Evolutionary conservation across 176 grass and related monocot species (phyloP).

Genomic region (Carex parvula): DNA sequence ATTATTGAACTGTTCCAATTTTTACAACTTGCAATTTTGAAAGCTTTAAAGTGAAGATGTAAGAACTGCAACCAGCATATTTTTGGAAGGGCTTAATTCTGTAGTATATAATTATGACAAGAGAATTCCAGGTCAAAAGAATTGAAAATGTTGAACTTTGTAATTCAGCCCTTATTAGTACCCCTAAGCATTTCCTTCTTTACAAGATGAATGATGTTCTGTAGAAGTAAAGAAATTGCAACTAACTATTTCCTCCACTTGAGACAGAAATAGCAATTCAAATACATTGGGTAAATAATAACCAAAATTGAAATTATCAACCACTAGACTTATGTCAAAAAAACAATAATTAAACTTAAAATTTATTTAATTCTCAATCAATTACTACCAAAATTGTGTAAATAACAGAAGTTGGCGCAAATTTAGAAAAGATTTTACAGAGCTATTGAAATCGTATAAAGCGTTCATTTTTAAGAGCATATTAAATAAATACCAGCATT

Average conservation of each 20-base stretch:
- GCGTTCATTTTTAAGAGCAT: not conserved
- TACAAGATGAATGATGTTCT: not conserved
- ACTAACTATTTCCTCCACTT: not conserved
- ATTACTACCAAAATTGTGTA: not conserved
- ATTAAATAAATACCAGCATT: conserved; percentile 50
- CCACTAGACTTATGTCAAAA: not conserved
- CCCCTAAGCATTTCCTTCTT: not conserved
- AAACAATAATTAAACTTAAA: not conserved
- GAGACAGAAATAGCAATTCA: not conserved
- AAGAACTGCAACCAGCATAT: not conserved
- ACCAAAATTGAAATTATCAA: not conserved
- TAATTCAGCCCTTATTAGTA: not conserved
- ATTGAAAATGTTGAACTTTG: not conserved
- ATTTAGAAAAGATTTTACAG: not conserved
- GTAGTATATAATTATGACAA: not conserved
- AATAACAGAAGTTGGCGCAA: not conserved
- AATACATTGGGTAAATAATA: not conserved
- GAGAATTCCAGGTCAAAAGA: not conserved
- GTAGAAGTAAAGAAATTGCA: not conserved
- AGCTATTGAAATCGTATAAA: not conserved
- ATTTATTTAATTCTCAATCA: not conserved
- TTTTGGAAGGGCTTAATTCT: not conserved
- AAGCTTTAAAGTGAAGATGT: not conserved
- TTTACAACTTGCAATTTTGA: not conserved
- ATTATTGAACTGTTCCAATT: not conserved